Conservation (phyloP, 768 basidiomycete species). For the Phylloporus arenicola region DNA sequence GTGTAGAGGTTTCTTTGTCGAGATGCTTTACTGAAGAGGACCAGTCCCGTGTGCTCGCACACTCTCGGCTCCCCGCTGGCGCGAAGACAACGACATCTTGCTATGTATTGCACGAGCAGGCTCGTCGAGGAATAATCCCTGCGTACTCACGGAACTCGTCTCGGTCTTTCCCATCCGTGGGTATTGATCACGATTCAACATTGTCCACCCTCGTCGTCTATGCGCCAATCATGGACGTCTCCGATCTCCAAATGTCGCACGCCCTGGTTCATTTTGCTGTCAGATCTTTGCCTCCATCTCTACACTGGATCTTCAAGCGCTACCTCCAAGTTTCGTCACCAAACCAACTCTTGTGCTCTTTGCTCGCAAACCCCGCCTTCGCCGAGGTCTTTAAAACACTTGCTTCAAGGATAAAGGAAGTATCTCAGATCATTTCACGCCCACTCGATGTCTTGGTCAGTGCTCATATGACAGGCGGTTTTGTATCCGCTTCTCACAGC, state of each 20-base stretch:
- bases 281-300: slow-evolving; percentile 12
- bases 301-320: slow-evolving; percentile 20
- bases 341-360: slow-evolving; percentile 7
- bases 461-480: slow-evolving; percentile 16
- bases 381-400: slow-evolving; percentile 9
- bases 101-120: slow-evolving; percentile 19
- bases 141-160: neutral
- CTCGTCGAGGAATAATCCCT: slow-evolving; percentile 21
- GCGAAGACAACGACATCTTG: slow-evolving; percentile 2
- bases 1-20: slow-evolving; percentile 72
- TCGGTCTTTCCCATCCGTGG: slow-evolving; percentile 31
- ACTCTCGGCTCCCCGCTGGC: slow-evolving; percentile 44
- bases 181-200: slow-evolving; percentile 45
- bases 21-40: slow-evolving; percentile 41
- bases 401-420: slow-evolving; percentile 8
- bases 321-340: slow-evolving; percentile 15
- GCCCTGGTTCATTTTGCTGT: slow-evolving; percentile 26
- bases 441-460: slow-evolving; percentile 26
- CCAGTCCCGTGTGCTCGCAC: slow-evolving; percentile 38
- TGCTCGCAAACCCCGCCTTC: slow-evolving; percentile 19
- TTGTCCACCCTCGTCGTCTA: slow-evolving; percentile 41
- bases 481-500: slow-evolving; percentile 5
- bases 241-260: slow-evolving; percentile 7
- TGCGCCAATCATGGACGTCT: slow-evolving; percentile 27
- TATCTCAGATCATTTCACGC: slow-evolving; percentile 4